These are phyloP conservation scores for Boletus vinaceobasis DNA, from an alignment of 768 basidiomycete genomes.

Conservation along the genomic window DNA sequence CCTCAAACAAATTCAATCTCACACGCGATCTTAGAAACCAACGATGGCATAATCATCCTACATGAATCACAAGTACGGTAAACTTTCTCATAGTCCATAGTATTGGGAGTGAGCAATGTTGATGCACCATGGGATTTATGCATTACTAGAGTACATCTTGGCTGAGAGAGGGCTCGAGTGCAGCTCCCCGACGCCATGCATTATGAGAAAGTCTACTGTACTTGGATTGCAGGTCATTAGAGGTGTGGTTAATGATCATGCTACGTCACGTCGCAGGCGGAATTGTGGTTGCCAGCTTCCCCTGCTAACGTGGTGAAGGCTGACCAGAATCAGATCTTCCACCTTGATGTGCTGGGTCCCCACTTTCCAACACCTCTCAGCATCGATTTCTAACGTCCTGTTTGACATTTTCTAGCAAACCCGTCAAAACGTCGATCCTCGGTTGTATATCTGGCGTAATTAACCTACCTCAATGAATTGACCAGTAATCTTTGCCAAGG, in stretches of 20 bases:
- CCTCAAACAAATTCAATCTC: neutral
- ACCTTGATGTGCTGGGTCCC: slow-evolving; percentile 51
- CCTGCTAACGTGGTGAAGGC: slow-evolving; percentile 74
- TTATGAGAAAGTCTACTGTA: neutral
- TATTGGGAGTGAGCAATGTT: neutral
- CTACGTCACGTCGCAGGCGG: slow-evolving; percentile 35
- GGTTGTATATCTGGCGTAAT: neutral
- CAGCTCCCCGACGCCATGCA: neutral
- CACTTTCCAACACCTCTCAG: slow-evolving; percentile 54
- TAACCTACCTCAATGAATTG: slow-evolving; percentile 57
- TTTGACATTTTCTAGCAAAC: slow-evolving; percentile 47
- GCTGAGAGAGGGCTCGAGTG: too few relatives aligned
- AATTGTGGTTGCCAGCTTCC: slow-evolving; percentile 77
- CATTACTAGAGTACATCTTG: neutral
- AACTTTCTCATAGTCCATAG: neutral
- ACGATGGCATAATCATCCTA: neutral
- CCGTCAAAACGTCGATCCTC: neutral
- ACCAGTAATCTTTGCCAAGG: slow-evolving; percentile 62
- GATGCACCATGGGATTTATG: neutral
- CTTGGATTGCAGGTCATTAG: neutral
- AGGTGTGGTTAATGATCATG: neutral
- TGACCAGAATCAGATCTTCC: slow-evolving; percentile 66
- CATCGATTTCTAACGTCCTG: slow-evolving; percentile 52
- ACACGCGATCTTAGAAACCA: too few relatives aligned
- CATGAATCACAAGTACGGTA: neutral